Conservation (phyloP, 140 eudicot genomes). For the Anethum foeniculum region DNA sequence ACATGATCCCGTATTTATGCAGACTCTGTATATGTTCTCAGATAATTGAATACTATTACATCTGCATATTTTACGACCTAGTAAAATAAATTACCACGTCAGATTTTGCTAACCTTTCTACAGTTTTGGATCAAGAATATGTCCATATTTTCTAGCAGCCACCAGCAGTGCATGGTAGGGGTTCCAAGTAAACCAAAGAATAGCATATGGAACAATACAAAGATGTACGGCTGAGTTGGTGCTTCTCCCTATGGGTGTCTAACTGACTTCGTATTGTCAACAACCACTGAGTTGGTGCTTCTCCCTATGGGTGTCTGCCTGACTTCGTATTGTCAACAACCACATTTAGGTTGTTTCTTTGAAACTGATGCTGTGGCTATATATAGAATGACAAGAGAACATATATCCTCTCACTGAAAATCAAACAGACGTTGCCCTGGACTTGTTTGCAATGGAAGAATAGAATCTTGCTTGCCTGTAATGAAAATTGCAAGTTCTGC, state of each 20-base stretch:
- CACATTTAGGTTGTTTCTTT: neutral
- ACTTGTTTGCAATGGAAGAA: constrained; percentile 58
- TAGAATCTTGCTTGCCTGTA: constrained; percentile 55
- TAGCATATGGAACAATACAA: neutral
- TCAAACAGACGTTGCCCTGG: constrained; percentile 30
- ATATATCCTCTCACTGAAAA: neutral
- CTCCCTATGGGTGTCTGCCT: neutral
- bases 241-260: neutral
- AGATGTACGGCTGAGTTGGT: constrained; percentile 5
- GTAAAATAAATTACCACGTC: neutral
- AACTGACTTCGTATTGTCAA: neutral
- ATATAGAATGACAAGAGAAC: neutral
- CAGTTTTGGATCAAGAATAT: neutral
- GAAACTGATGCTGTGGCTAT: neutral
- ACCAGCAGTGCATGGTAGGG: neutral
- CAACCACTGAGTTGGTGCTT: neutral
- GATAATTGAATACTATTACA: neutral
- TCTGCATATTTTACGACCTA: neutral
- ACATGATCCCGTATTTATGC: neutral
- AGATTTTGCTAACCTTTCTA: neutral
- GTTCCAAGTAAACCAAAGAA: neutral
- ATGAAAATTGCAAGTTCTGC: constrained; percentile 70
- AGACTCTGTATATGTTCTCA: neutral
- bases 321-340: neutral
- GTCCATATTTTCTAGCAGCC: neutral